Conservation (phyloP, 148 eudicot species). For the Spergularia bocconei region DNA sequence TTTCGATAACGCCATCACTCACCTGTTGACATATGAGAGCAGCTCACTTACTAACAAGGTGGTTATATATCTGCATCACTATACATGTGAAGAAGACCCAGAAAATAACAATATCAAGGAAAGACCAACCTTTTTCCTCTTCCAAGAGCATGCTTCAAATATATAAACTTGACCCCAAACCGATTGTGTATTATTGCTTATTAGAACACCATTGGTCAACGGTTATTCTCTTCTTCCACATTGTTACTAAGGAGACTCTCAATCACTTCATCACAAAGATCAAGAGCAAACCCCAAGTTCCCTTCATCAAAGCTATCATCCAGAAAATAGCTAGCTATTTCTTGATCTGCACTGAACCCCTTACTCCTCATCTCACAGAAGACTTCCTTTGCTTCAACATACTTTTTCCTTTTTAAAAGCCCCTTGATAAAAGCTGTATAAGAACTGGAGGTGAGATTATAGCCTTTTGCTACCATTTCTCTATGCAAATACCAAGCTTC, state of each 20-base stretch:
- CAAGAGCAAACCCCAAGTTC: constrained; percentile 54
- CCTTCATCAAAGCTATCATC: constrained; percentile 66
- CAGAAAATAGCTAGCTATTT: constrained; percentile 51
- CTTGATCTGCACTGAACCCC: constrained; percentile 54
- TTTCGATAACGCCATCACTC: too few species aligned
- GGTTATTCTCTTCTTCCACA: constrained; percentile 25
- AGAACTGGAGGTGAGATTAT: constrained; percentile 47
- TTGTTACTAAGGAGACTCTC: constrained; percentile 46
- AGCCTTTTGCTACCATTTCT: constrained; percentile 76
- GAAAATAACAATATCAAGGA: too few species aligned
- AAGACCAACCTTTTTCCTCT: too few species aligned
- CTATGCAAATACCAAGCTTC: constrained; percentile 88
- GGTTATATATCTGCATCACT: too few species aligned
- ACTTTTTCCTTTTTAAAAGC: constrained; percentile 69
- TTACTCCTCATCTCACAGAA: constrained; percentile 78
- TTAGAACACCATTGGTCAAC: constrained; percentile 4
- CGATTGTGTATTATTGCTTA: neutral
- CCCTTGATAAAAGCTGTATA: constrained; percentile 77
- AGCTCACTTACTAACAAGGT: too few species aligned
- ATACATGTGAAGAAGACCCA: too few species aligned
- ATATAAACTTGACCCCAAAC: neutral
- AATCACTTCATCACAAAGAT: constrained; percentile 71
- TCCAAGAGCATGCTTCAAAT: too few species aligned
- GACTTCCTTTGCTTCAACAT: constrained; percentile 63
- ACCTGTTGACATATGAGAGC: too few species aligned